Base-by-base conservation (phyloP, 257 asterid genomes). In the Penstemon davidsonii region DNA sequence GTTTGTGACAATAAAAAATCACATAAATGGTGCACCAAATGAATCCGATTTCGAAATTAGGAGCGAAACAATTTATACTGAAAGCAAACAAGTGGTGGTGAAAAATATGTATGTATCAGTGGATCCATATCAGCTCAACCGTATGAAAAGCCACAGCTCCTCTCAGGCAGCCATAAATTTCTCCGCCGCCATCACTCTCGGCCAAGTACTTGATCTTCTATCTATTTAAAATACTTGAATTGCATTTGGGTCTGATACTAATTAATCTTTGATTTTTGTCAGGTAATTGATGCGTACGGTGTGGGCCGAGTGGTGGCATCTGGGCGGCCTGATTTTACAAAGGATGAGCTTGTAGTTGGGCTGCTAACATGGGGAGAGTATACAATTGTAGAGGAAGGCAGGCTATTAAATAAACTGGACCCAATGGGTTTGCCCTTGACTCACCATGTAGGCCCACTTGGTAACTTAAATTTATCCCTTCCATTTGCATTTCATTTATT, bases 331-430 rank as follows among this genome's bases (percentile, higher is more conserved):
- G 87, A 73, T 3, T 69, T 84, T 2, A 66, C 64, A 12, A 76
- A 79, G 72, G 90, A 70, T 55, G 97, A 88, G 7, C 69, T 88
- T 36, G 95, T 90, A 44, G 75, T 76, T 5, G 97, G 97, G 46
- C 36, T 86, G 60, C 88, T 90, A 7, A 74, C 60, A 6, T 90
- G 97, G 97, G 97, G 85, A 73, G 95, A 88, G 52, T 90, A 90
- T 77, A 83, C 80, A n/a, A 8, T 58, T 7, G 81, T 66, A 0
- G 75, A 75, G 49, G 81, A 79, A 19, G 91, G 85, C 45, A 72
- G 75, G 39, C 64, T 90, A 7, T 65, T 90, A 19, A 86, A 85
- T 39, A 90, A 90, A 73, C 59, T 88, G 86, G 95, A 91, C 47
- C 58, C 85, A 9, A 55, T 79, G 81, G 92, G 84, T 3, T 68